A percentile compares a stretch with the other conserved stretches of the same genome.
These are phyloP conservation scores for Babesia sp. DNA, from an alignment of 169 alveolate species.

Conservation along the genomic window DNA sequence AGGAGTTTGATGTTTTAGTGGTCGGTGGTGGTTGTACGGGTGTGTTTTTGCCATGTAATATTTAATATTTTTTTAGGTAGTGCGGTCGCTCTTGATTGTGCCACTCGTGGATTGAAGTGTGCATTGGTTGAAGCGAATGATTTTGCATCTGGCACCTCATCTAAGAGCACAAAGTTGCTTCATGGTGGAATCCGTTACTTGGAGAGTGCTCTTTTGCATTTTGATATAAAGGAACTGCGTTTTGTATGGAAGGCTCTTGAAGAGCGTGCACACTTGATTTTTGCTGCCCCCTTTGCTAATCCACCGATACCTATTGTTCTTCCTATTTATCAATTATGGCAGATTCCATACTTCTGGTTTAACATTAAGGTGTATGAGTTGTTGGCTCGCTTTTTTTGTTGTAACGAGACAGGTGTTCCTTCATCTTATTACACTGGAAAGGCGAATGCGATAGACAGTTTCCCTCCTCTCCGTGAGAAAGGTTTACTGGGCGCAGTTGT, in stretches of 20 bases:
- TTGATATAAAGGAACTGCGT: constrained; percentile 78
- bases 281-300: constrained; percentile 86
- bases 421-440: constrained; percentile 70
- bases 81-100: constrained; percentile 90
- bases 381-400: constrained; percentile 82
- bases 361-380: constrained; percentile 86
- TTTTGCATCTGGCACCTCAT: constrained; percentile 92
- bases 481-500: constrained; percentile 81
- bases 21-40: constrained; percentile 92
- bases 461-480: constrained; percentile 72
- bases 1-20: constrained; percentile 81
- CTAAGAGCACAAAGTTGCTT: constrained; percentile 90
- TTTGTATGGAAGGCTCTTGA: constrained; percentile 90
- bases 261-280: constrained; percentile 89
- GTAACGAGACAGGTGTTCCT: constrained; percentile 82
- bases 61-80: constrained; percentile 55
- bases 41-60: constrained; percentile 49
- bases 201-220: constrained; percentile 80
- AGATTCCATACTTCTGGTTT: constrained; percentile 85
- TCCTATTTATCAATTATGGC: constrained; percentile 85
- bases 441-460: constrained; percentile 67
- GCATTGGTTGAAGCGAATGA: constrained; percentile 89
- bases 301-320: constrained; percentile 83
- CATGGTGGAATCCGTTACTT: constrained; percentile 95
- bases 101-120: constrained; percentile 90